These are phyloP conservation scores for Elaeis guineensis DNA, from an alignment of 176 grass and related monocot genomes.

Conservation along the genomic window DNA sequence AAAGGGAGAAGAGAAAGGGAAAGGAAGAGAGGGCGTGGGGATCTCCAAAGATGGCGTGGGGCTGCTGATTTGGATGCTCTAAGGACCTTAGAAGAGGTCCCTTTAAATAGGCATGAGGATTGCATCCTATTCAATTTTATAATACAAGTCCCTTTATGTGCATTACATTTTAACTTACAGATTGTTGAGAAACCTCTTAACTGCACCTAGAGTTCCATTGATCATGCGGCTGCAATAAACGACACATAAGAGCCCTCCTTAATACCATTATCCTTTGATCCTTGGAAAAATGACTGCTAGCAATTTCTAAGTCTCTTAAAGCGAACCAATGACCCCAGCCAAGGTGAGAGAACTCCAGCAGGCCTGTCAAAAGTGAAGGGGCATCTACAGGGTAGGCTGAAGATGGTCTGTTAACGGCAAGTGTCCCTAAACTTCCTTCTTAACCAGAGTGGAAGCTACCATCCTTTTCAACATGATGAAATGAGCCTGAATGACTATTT, in stretches of 20 bases:
- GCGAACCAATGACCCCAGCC: constrained; percentile 98
- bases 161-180: constrained; percentile 31
- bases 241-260: constrained; percentile 87
- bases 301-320: constrained; percentile 77
- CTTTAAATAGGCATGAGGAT: no score
- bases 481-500: constrained; percentile 42
- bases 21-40: no score
- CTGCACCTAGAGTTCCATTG: constrained; percentile 71
- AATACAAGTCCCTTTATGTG: no score
- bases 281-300: constrained; percentile 54
- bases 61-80: no score
- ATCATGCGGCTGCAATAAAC: constrained; percentile 78
- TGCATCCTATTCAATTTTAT: no score
- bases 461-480: constrained; percentile 21
- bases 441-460: constrained; percentile 36
- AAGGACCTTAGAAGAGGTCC: no score
- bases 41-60: no score
- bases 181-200: constrained; percentile 96
- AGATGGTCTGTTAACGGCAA: constrained; percentile 34
- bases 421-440: constrained; percentile 17
- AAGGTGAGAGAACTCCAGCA: constrained; percentile 86
- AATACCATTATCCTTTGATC: constrained; percentile 69
- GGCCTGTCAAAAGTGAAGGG: constrained; percentile 45
- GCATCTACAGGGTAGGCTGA: constrained; percentile 20
- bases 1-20: no score